These are phyloP conservation scores for Leccinum uliginosum DNA, from an alignment of 768 basidiomycete genomes.

Conservation along the genomic window DNA sequence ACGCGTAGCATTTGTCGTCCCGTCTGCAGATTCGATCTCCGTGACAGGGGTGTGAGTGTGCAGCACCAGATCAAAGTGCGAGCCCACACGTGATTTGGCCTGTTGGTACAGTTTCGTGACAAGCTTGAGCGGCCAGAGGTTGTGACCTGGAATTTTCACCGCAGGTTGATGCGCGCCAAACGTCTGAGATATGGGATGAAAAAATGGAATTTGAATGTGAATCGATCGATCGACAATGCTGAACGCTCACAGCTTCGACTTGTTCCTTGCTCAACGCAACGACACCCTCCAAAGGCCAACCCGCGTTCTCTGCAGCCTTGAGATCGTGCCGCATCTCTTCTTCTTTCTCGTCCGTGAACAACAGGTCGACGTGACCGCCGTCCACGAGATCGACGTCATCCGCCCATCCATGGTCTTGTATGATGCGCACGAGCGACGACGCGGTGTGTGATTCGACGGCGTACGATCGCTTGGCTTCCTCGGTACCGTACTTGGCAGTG, in stretches of 20 bases:
- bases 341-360: constrained; percentile 46
- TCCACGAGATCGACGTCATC: constrained; percentile 58
- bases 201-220: not conserved
- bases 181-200: constrained; percentile 11
- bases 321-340: constrained; percentile 39
- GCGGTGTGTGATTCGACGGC: constrained; percentile 57
- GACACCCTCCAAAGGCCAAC: constrained; percentile 41
- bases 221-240: not conserved
- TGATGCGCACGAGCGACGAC: constrained; percentile 42
- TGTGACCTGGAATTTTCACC: constrained; percentile 50
- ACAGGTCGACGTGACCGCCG: constrained; percentile 48
- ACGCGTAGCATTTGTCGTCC: not conserved
- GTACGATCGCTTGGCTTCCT: constrained; percentile 52
- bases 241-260: constrained; percentile 40
- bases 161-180: constrained; percentile 46
- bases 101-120: constrained; percentile 59
- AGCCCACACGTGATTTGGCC: constrained; percentile 27
- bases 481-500: constrained; percentile 38
- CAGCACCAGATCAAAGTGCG: constrained; percentile 43
- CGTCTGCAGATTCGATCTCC: constrained; percentile 28
- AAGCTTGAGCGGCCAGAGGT: constrained; percentile 80
- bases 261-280: constrained; percentile 46
- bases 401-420: constrained; percentile 40
- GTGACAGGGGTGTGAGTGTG: constrained; percentile 75
- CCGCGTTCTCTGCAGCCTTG: constrained; percentile 49